Evolutionary conservation across 83 land plant species (phyloP), one percentile per base, ranked within the genome.

Genomic region (Diphasiastrum complanatum): DNA sequence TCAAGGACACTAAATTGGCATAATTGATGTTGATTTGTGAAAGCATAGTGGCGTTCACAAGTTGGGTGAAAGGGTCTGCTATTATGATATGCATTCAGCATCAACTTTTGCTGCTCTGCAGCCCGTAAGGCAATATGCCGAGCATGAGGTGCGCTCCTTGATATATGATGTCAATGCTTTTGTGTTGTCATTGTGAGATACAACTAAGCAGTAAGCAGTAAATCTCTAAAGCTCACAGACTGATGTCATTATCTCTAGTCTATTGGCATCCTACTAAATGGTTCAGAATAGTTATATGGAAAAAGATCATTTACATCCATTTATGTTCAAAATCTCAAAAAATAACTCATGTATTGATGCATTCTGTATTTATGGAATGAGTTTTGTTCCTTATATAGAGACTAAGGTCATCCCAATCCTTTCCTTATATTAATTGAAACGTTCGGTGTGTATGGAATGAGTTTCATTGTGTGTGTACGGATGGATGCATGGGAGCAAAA

Each of bases 41-140:
- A n/a, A n/a, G 27, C 5, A 34, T 72, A 71, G 70, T 30, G 62
- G 73, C 34, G 60, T 35, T 45, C 63, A 41, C 1, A 19, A 60
- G 49, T 26, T 56, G 25, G 57, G 50, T 34, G 72, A 72, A 52
- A 46, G 61, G 10, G 72, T 72, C 6, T 72, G 75, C 47, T 72
- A 66, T 48, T 72, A 72, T 65, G 75, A 72, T 37, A 58, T 68
- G 33, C 28, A 58, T 12, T 16, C 75, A 30, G 35, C 60, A n/a
- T 41, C 72, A 28, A 66, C 75, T 11, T 66, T 72, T 45, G 35
- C 38, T 16, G 35, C 32, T 33, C 33, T 72, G 50, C 61, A 58
- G 34, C 75, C 75, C 26, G 45, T 72, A n/a, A 70, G 71, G 45
- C 71, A 72, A 37, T 72, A 72, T 49, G 63, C 37, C 55, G 75